Evolutionary conservation across 2,329 filamentous ascomycete species (phyloP), one percentile per base, ranked within the genome.

Genomic region (Diaporthe sp.): DNA sequence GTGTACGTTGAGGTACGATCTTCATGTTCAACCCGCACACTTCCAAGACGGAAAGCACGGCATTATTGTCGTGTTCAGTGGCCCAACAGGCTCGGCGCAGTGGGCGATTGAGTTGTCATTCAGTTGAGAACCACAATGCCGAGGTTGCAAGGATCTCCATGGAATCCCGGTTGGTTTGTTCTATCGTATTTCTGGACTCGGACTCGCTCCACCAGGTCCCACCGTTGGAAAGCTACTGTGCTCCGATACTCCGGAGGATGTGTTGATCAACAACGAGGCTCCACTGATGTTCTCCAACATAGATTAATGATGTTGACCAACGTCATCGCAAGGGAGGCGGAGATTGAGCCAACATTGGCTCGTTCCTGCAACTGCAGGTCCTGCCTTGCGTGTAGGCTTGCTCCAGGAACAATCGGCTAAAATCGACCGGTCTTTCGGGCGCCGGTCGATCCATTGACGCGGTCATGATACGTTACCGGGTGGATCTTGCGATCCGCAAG

Each of bases 51-150:
- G 60, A n/a, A 66, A 33, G 28, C 1, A 17, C 40, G 60, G 60
- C 40, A 66, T n/a, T 1, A n/a, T 15, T 47, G 42, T 66, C 42
- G 60, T 47, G 60, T 47, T 33, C 8, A 33, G 40, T 66, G 40
- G 40, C 33, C 40, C 60, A 33, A n/a, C 40, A 45, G 28, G 28
- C 5, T n/a, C n/a, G n/a, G n/a, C n/a, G n/a, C n/a, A n/a, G 19
- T 66, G 40, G 60, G 60, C 60, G 19, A 19, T 17, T 66, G 60
- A 35, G 60, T 33, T 47, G 60, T 47, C 60, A 64, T n/a, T 38
- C 55, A 25, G n/a, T 50, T 66, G 58, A 64, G 58, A 45, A 30
- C 58, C 60, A 66, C 42, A 47, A 33, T 66, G 33, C n/a, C 8
- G 28, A 42, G 10, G 28, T 19, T 30, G 19, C 40, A 50, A 66